phyloP scores from a whole-genome alignment of 2,329 filamentous ascomycete genomes.

The Cyclaneusma minus region DNA sequence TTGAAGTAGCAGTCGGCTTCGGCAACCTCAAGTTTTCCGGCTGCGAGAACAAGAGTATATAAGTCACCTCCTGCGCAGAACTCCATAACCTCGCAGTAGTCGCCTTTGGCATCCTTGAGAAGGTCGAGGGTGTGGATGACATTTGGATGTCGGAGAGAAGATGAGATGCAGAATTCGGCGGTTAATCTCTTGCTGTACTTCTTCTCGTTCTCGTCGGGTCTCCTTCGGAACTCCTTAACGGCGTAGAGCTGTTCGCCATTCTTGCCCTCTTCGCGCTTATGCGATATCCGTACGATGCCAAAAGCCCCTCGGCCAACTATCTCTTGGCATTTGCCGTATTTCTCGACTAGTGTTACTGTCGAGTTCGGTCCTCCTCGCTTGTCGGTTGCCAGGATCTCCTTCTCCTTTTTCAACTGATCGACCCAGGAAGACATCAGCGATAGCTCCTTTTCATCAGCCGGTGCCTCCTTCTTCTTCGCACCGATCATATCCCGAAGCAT shows the following conservation, averaged over 20 bases:
- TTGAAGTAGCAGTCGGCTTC: conserved; percentile 99
- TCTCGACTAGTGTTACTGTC: conserved; percentile 72
- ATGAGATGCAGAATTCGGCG: conserved; percentile 96
- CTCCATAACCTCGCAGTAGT: conserved; percentile 99
- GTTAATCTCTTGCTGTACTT: conserved; percentile 97
- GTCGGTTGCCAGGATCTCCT: conserved; percentile 60
- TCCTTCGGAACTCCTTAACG: conserved; percentile 92
- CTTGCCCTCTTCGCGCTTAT: conserved; percentile 79
- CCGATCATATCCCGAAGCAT: conserved; percentile 74
- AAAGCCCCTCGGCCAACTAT: conserved; percentile 92
- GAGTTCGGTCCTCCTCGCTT: conserved; percentile 63
- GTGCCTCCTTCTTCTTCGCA: conserved; percentile 65
- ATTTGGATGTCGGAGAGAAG: conserved; percentile 88
- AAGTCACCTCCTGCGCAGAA: conserved; percentile 94
- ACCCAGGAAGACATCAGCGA: conserved; percentile 95
- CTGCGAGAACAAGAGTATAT: conserved; percentile 82
- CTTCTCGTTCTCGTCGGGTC: conserved; percentile 87
- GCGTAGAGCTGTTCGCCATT: conserved; percentile 81
- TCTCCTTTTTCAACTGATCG: conserved; percentile 79
- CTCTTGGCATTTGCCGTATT: conserved; percentile 97
- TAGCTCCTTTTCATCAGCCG: conserved; percentile 58
- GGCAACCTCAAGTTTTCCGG: conserved; percentile 76
- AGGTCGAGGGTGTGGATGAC: conserved; percentile 96
- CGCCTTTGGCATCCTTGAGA: conserved; percentile 87
- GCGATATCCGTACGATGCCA: conserved; percentile 91